These are phyloP conservation scores for Lichtheimia ramosa DNA, from an alignment of 371 early-diverging fungal genomes.

Conservation along the genomic window DNA sequence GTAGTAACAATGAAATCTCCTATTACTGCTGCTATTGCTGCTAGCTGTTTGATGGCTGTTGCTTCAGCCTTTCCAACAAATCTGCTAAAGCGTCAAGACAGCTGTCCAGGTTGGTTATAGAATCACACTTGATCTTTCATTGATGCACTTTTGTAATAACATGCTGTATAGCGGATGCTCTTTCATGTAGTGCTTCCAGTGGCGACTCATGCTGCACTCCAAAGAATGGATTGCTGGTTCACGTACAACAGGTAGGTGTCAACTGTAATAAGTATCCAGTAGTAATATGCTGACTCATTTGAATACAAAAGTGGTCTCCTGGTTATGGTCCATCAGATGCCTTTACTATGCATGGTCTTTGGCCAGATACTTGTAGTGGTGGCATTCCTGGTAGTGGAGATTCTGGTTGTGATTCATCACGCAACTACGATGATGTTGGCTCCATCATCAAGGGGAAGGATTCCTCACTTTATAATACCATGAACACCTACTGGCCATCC, in stretches of 20 bases:
- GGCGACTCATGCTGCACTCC: slow-evolving; percentile 21
- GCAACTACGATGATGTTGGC: slow-evolving; percentile 54
- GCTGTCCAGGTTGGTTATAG: slow-evolving; percentile 7
- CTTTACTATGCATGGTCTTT: slow-evolving; percentile 65
- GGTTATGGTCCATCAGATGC: slow-evolving; percentile 20
- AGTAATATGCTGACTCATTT: not conserved
- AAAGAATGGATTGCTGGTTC: slow-evolving; percentile 18
- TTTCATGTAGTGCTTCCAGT: slow-evolving; percentile 13
- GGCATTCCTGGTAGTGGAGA: slow-evolving; percentile 45
- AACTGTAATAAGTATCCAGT: not conserved
- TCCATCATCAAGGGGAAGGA: slow-evolving; percentile 36
- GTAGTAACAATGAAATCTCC: not conserved
- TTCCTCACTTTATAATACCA: slow-evolving; percentile 44
- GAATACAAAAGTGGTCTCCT: slow-evolving; percentile 12
- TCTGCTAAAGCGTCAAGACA: not conserved
- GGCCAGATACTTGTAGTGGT: slow-evolving; percentile 79
- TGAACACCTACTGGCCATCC: slow-evolving; percentile 78
- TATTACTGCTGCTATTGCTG: not conserved
- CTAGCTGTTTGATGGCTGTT: not conserved
- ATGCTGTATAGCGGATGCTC: slow-evolving; percentile 6
- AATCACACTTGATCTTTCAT: not conserved
- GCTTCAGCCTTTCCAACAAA: not conserved
- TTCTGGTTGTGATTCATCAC: slow-evolving; percentile 66
- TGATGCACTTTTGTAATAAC: not conserved
- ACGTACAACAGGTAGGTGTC: slow-evolving; percentile 19